These are phyloP conservation scores for Aspergillus eucalypticola DNA, from an alignment of 2,329 filamentous ascomycete species.

Conservation along the genomic window DNA sequence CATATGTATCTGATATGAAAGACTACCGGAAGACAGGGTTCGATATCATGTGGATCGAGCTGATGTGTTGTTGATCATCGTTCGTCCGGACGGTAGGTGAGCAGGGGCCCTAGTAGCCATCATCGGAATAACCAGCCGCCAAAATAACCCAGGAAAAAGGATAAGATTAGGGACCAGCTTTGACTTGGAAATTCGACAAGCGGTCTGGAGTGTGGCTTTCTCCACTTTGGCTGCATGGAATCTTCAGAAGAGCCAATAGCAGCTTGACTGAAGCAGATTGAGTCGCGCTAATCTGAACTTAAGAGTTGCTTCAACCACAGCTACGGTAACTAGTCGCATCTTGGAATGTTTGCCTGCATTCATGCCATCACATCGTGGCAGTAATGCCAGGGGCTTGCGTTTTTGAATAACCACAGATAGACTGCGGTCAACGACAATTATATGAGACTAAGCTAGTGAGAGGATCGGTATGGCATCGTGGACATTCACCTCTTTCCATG, in stretches of 20 bases:
- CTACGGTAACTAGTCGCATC: background rate
- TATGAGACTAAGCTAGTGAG: background rate
- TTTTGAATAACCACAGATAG: background rate
- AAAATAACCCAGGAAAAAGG: background rate
- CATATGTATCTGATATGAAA: background rate
- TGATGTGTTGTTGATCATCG: conserved; percentile 13
- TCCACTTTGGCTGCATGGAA: conserved; percentile 7
- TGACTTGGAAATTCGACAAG: conserved; percentile 7
- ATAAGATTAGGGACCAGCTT: background rate
- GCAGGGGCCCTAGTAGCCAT: conserved; percentile 13
- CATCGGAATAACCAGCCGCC: conserved; percentile 6
- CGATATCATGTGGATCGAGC: conserved; percentile 12
- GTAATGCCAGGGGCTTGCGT: background rate
- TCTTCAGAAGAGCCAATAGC: conserved; percentile 2
- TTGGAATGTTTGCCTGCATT: background rate
- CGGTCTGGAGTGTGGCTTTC: conserved; percentile 11
- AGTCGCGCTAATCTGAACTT: conserved; percentile 16
- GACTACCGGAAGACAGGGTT: background rate
- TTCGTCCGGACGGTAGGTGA: background rate
- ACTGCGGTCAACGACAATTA: background rate
- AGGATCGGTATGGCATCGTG: background rate
- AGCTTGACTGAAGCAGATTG: conserved; percentile 1
- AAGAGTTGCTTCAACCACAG: background rate
- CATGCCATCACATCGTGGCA: background rate
- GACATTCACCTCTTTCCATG: too few species aligned